Evolutionary conservation across 495 filamentous ascomycete species (phyloP).

Genomic region (Aspergillus asperescens): DNA sequence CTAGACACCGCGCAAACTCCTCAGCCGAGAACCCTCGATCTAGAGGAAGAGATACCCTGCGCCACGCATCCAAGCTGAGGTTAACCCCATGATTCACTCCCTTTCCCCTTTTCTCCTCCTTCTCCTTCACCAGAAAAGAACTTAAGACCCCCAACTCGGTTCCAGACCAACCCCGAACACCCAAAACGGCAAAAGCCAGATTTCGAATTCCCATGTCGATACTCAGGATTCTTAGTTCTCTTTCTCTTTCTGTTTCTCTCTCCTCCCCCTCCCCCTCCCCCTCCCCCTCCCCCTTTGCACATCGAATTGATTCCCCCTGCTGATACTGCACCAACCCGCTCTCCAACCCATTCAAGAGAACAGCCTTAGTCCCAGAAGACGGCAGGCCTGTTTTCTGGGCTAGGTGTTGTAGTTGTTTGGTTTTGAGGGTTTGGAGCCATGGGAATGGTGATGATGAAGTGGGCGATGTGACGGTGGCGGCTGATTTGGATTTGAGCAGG

Average conservation of each 20-base stretch:
- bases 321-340: constrained; percentile 14
- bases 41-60: constrained; percentile 20
- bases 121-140: too few species aligned
- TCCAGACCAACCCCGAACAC: background rate
- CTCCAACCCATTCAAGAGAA: constrained; percentile 29
- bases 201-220: constrained; percentile 87
- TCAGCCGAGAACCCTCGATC: background rate
- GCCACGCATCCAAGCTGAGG: constrained; percentile 32
- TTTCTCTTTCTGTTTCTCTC: background rate
- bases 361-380: constrained; percentile 45
- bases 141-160: too few species aligned
- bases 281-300: too few species aligned
- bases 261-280: background rate
- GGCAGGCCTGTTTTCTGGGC: constrained; percentile 50
- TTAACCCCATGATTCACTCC: background rate
- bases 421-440: constrained; percentile 29
- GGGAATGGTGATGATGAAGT: constrained; percentile 29
- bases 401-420: constrained; percentile 43
- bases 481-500: background rate
- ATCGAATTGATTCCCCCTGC: background rate
- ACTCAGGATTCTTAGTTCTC: constrained; percentile 56
- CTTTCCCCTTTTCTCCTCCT: background rate
- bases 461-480: background rate
- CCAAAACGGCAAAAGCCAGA: constrained; percentile 59
- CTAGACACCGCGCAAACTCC: background rate